Conservation (phyloP, 306 rosid genomes). For the Leucaena leucocephala region DNA sequence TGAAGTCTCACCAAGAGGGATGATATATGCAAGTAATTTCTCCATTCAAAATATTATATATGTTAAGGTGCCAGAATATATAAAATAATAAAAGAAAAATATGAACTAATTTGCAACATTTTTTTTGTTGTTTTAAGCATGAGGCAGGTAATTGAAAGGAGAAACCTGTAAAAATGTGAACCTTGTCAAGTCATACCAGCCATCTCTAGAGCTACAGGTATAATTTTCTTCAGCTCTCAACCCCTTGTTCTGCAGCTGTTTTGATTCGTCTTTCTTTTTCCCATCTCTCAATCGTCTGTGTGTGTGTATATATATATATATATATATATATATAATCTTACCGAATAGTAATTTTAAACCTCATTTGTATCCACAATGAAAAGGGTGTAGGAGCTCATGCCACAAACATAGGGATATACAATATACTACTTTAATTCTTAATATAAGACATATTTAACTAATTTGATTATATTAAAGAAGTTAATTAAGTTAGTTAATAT, state of each 20-base stretch:
- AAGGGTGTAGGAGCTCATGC: no score
- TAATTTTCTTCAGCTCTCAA: background rate
- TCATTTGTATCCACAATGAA: no score
- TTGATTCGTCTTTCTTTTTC: background rate
- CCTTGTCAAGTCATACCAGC: background rate
- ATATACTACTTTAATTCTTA: no score
- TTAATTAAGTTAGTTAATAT: no score
- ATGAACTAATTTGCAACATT: background rate
- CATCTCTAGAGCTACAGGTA: conserved; percentile 11
- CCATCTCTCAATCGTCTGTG: background rate
- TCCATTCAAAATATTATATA: background rate
- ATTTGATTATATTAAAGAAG: no score
- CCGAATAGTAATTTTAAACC: no score
- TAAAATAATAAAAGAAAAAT: background rate
- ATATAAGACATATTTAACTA: no score
- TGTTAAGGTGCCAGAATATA: background rate
- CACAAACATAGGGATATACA: no score
- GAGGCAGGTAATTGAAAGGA: background rate
- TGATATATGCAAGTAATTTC: no score
- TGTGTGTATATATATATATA: no score
- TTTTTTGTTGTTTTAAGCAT: background rate
- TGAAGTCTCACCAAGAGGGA: background rate
- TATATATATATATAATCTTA: no score
- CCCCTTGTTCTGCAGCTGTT: background rate
- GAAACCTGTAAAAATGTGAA: background rate